Percentiles rank a stretch among this genome's conserved stretches.
Conservation (phyloP, 129 eudicot species). For the Flaveria sonorensis region DNA sequence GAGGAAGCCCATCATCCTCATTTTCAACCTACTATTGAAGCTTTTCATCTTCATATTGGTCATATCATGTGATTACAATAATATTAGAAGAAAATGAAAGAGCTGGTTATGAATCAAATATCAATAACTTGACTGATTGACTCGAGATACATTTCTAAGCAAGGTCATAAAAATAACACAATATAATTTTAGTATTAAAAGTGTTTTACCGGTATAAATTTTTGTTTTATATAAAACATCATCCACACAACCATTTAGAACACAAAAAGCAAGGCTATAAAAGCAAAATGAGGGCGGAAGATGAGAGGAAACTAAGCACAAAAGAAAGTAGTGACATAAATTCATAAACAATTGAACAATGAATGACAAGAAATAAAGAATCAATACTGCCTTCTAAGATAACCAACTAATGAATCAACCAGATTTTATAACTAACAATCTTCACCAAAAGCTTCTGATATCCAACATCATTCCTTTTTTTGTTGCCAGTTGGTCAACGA, state of each 20-base stretch:
- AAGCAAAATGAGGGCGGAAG: background rate
- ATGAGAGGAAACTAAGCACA: slow-evolving; percentile 15
- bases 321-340: background rate
- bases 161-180: too few relatives aligned
- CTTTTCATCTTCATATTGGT: too few relatives aligned
- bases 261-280: background rate
- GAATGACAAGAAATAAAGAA: slow-evolving; percentile 22
- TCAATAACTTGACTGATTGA: too few relatives aligned
- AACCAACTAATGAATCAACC: slow-evolving; percentile 27
- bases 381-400: slow-evolving; percentile 10
- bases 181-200: too few relatives aligned
- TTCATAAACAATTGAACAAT: slow-evolving; percentile 6
- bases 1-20: too few relatives aligned
- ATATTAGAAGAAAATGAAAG: too few relatives aligned
- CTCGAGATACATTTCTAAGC: too few relatives aligned
- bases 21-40: too few relatives aligned
- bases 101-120: too few relatives aligned
- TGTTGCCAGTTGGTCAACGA: slow-evolving; percentile 25
- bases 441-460: slow-evolving; percentile 14
- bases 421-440: slow-evolving; percentile 27
- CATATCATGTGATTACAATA: too few relatives aligned
- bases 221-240: background rate
- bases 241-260: background rate
- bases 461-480: background rate
- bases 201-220: background rate